Conservation (phyloP, 805 yeast species). For the Debaryomyces maramus region DNA sequence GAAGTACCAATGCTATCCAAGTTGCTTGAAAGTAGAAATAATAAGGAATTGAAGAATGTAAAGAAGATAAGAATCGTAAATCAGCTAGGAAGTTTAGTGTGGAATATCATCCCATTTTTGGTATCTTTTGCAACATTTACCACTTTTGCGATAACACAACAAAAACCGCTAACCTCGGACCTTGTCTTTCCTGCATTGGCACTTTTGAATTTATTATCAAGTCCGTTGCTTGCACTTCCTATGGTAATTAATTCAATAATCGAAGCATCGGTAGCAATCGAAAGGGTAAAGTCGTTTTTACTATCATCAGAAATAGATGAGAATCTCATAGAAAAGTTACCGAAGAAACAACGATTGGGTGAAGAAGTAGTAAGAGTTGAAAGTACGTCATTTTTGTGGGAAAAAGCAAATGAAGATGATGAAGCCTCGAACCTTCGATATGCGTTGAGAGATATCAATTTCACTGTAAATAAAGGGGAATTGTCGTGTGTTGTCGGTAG, state of each 20-base stretch:
- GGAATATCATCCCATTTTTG: slow-evolving; percentile 65
- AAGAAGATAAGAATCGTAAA: slow-evolving; percentile 46
- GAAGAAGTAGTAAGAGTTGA: slow-evolving; percentile 41
- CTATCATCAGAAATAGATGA: slow-evolving; percentile 46
- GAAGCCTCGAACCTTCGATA: slow-evolving; percentile 40
- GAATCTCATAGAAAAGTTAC: slow-evolving; percentile 19
- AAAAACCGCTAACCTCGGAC: slow-evolving; percentile 60
- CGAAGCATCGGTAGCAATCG: slow-evolving; percentile 60
- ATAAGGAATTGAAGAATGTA: slow-evolving; percentile 53
- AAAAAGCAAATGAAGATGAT: slow-evolving; percentile 28
- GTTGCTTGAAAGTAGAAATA: slow-evolving; percentile 54
- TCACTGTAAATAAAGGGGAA: slow-evolving; percentile 51
- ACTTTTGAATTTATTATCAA: slow-evolving; percentile 56
- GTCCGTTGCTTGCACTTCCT: slow-evolving; percentile 62
- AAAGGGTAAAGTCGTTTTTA: slow-evolving; percentile 52
- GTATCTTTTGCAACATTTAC: slow-evolving; percentile 64
- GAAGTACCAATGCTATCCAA: slow-evolving; percentile 61
- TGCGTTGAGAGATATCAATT: slow-evolving; percentile 48
- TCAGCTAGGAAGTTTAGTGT: slow-evolving; percentile 51
- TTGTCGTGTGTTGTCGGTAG: slow-evolving; percentile 63
- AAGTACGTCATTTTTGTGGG: slow-evolving; percentile 59
- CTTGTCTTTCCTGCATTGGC: slow-evolving; percentile 69
- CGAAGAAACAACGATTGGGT: slow-evolving; percentile 17
- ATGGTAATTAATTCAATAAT: slow-evolving; percentile 53
- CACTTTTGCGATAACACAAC: slow-evolving; percentile 47